A percentile compares a stretch with the other conserved stretches of the same genome.
phyloP scores from a whole-genome alignment of 2,329 filamentous ascomycete species.

The Diplodia intermedia region DNA sequence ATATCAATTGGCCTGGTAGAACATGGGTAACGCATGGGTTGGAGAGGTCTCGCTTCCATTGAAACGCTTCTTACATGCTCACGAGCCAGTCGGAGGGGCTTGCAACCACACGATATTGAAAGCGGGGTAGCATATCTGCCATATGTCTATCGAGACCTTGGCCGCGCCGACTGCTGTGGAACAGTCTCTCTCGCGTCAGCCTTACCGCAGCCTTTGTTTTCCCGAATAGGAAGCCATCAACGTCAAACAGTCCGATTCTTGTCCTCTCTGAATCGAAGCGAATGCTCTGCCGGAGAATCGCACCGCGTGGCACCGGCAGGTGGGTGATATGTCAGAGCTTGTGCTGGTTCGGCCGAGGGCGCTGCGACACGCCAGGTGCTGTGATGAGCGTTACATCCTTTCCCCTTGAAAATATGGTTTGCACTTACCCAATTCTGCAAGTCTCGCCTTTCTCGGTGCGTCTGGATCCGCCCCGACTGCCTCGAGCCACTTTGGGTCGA shows the following conservation, averaged over 20 bases:
- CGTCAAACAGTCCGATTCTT: neutral
- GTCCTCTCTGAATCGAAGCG: neutral
- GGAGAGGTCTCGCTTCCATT: neutral
- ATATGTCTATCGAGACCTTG: neutral
- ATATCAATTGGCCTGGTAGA: neutral
- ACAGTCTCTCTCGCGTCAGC: neutral
- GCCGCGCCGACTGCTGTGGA: neutral
- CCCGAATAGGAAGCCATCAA: neutral
- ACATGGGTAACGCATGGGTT: neutral
- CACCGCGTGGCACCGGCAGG: neutral
- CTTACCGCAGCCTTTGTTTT: neutral
- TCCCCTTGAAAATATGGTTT: neutral
- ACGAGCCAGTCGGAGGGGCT: neutral
- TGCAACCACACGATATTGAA: neutral
- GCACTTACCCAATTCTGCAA: conserved; percentile 6
- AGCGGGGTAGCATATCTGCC: neutral
- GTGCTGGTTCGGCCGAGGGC: neutral
- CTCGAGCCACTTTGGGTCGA: conserved; percentile 53
- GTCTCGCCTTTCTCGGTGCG: neutral
- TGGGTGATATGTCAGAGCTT: neutral
- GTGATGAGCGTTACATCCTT: neutral
- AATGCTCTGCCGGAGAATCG: neutral
- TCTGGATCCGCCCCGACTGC: conserved; percentile 38
- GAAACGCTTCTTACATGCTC: neutral
- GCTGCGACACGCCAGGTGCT: neutral